These are phyloP conservation scores for Bauhinia variegata DNA, from an alignment of 306 rosid species.

Conservation along the genomic window DNA sequence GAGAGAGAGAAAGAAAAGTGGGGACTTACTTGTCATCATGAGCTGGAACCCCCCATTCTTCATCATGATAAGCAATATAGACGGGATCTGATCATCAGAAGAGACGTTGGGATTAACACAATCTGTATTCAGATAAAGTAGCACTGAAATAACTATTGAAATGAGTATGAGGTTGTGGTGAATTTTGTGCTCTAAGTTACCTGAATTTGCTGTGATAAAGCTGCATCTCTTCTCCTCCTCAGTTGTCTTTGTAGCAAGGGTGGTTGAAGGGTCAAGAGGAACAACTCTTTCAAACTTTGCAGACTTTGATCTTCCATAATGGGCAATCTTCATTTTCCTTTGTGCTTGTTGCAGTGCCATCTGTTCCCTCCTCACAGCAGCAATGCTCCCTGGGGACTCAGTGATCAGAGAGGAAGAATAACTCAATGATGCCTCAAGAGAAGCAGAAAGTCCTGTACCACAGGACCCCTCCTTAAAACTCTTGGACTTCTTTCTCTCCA, in stretches of 20 bases:
- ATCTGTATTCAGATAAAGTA: background rate
- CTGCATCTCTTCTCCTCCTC: conserved; percentile 88
- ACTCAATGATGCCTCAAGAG: conserved; percentile 63
- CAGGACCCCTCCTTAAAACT: conserved; percentile 70
- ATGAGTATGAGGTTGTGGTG: background rate
- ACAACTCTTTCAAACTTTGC: conserved; percentile 72
- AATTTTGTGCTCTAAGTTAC: conserved; percentile 33
- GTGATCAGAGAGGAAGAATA: conserved; percentile 80
- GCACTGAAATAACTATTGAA: background rate
- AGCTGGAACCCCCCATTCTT: conserved; percentile 99
- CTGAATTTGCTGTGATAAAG: conserved; percentile 90
- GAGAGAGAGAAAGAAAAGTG: conserved; percentile 28
- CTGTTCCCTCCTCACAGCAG: conserved; percentile 91
- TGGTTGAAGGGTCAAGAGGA: conserved; percentile 51
- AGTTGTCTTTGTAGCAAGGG: conserved; percentile 35
- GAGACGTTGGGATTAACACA: conserved; percentile 21
- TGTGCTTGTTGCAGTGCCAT: conserved; percentile 89
- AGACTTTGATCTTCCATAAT: conserved; percentile 97
- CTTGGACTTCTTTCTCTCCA: conserved; percentile 89
- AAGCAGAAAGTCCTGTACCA: conserved; percentile 28
- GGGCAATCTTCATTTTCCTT: conserved; percentile 87
- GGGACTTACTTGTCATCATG: conserved; percentile 91
- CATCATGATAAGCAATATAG: conserved; percentile 96
- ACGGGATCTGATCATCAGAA: conserved; percentile 69
- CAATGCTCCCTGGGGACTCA: conserved; percentile 94